Evolutionary conservation across 2,329 filamentous ascomycete species (phyloP), one percentile per base, ranked within the genome.

Genomic region (Penicillium sp.): DNA sequence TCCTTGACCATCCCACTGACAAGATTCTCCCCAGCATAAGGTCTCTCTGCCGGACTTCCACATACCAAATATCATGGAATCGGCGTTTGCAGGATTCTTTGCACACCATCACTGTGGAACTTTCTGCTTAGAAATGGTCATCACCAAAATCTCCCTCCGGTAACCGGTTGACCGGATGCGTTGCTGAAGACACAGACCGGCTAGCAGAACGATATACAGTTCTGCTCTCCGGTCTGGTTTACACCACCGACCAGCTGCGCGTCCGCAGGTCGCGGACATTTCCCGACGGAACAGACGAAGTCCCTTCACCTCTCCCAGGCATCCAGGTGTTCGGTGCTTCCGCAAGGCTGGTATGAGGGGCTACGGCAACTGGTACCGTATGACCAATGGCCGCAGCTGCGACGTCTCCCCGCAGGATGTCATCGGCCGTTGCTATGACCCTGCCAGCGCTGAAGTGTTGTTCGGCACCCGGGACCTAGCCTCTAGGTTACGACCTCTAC

Each of bases 141-240:
- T 84, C 45, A 75, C 75, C 1, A 72, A 74, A 0, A 81, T 84
- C 46, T 71, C 73, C 11, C 63, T 83, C n/a, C n/a, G n/a, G n/a
- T n/a, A n/a, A n/a, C 0, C 70, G 74, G 12, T 68, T 82, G 27
- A 65, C 69, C 2, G 69, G 76, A 8, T 72, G 82, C 18, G 72
- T 77, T 38, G 65, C 73, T 0, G 75, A 76, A 8, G 71, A 77
- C 29, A 72, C 75, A 9, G 69, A 70, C 0, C 61, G 72, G 2
- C 72, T 80, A 0, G 70, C 71, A 8, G 74, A 78, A 39, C 70
- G 72, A 19, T 74, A 72, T 4, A 65, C 68, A 9, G 64, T n/a
- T n/a, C n/a, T n/a, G n/a, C n/a, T n/a, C n/a, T n/a, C n/a, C n/a
- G n/a, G n/a, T n/a, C n/a, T n/a, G 80, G 3, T 74, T 75, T 83